Evolutionary conservation across 352 stramenopile genomes (phyloP).

Genomic region (Globisporangium nunn): DNA sequence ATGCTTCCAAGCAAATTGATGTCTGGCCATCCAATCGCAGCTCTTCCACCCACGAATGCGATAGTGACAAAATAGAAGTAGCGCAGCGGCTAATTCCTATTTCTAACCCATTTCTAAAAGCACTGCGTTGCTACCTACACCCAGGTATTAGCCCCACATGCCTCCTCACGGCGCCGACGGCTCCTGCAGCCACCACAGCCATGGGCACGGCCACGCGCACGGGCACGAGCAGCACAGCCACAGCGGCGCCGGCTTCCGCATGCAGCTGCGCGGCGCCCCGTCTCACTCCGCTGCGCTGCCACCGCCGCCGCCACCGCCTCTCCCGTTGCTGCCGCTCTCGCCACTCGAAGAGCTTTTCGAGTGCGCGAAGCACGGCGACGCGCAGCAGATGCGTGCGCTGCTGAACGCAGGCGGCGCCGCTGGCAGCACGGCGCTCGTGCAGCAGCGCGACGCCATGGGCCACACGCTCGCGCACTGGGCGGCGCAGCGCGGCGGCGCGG

Average conservation of each 20-base stretch:
- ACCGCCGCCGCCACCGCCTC: neutral
- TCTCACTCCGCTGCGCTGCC: neutral
- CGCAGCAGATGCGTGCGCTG: conserved; percentile 44
- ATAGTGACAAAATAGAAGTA: neutral
- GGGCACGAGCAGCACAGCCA: neutral
- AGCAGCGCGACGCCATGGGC: conserved; percentile 41
- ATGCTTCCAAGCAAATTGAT: conserved; percentile 1
- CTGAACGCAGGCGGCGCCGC: conserved; percentile 18
- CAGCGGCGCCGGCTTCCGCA: conserved; percentile 2
- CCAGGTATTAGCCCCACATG: neutral
- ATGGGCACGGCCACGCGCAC: conserved; percentile 5
- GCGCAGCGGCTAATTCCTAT: neutral
- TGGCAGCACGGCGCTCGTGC: conserved; percentile 25
- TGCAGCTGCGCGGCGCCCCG: conserved; percentile 4
- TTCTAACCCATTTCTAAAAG: neutral
- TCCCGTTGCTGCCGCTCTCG: conserved; percentile 13
- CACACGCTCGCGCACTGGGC: conserved; percentile 73
- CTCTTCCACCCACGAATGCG: neutral
- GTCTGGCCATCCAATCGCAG: neutral
- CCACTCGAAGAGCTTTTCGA: conserved; percentile 58
- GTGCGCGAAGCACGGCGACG: conserved; percentile 53
- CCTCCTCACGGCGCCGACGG: conserved; percentile 7
- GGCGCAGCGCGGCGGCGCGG: conserved; percentile 41
- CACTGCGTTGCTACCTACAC: neutral
- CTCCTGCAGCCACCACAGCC: conserved; percentile 3